phyloP scores from a whole-genome alignment of 345 rosid genomes.

The Salix exigua region DNA sequence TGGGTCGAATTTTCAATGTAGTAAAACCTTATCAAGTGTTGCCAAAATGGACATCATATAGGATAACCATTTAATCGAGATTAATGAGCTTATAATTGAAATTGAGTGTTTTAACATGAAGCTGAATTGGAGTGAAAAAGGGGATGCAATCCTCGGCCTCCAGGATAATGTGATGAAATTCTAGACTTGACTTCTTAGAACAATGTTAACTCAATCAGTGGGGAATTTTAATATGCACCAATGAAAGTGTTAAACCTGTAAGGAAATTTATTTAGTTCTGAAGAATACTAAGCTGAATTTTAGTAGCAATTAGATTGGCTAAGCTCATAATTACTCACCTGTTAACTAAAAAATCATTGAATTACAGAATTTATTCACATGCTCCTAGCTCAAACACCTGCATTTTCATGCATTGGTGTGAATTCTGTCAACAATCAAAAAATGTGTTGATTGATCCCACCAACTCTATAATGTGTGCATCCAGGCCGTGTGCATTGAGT shows the following conservation, averaged over 20 bases:
- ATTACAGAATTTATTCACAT: too few species aligned
- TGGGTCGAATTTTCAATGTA: too few species aligned
- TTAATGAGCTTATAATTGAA: too few species aligned
- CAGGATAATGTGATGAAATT: neutral
- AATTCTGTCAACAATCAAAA: neutral
- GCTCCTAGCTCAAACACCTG: neutral
- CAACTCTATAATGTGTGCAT: neutral
- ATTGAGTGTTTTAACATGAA: too few species aligned
- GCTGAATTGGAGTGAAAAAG: too few species aligned
- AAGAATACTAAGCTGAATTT: too few species aligned
- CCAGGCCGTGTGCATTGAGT: neutral
- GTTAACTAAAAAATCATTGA: too few species aligned
- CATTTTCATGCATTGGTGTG: neutral
- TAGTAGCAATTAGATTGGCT: neutral
- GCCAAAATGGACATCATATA: too few species aligned
- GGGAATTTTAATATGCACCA: neutral
- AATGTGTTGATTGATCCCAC: neutral
- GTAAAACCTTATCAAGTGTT: too few species aligned
- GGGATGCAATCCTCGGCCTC: neutral
- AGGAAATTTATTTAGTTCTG: neutral
- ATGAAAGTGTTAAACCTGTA: neutral
- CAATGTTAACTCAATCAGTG: neutral
- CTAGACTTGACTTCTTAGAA: too few species aligned
- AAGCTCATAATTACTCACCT: neutral
- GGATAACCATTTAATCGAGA: too few species aligned